Percentiles rank a stretch among this genome's conserved stretches.
These are phyloP conservation scores for Macadamia integrifolia DNA, from an alignment of 164 flowering plant species.

Conservation along the genomic window DNA sequence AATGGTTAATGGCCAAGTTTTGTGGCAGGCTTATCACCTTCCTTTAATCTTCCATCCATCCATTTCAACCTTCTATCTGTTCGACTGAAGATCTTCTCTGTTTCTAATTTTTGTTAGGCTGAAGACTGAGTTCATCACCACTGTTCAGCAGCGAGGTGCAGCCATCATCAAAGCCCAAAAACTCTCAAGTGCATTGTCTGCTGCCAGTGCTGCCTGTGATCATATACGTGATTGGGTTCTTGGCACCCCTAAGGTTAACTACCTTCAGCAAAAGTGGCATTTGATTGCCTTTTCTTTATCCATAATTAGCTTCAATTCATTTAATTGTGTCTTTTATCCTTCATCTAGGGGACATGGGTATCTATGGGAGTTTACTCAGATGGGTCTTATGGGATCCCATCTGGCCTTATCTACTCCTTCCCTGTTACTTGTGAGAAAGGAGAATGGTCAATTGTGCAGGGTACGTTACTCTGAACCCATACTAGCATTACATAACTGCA, in stretches of 20 bases:
- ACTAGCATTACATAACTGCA: too few relatives aligned
- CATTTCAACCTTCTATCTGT: background rate
- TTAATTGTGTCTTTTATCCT: constrained; percentile 3
- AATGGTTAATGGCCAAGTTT: too few relatives aligned
- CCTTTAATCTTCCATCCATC: background rate
- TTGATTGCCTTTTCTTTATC: background rate
- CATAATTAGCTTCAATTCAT: background rate
- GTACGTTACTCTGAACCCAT: constrained; percentile 23
- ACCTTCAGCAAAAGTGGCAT: background rate
- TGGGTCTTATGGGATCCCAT: constrained; percentile 75
- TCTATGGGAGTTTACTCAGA: constrained; percentile 94
- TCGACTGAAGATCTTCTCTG: background rate
- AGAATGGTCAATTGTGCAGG: constrained; percentile 83
- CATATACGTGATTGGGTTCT: constrained; percentile 82
- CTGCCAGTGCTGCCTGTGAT: constrained; percentile 92
- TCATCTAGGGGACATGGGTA: constrained; percentile 72
- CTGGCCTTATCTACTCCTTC: constrained; percentile 81
- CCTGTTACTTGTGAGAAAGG: constrained; percentile 88
- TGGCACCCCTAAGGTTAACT: constrained; percentile 69
- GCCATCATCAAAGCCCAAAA: constrained; percentile 78
- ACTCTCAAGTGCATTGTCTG: constrained; percentile 84
- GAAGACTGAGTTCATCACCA: constrained; percentile 58
- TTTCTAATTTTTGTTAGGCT: constrained; percentile 34
- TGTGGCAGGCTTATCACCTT: background rate
- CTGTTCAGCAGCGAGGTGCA: constrained; percentile 79